Evolutionary conservation across 2,329 filamentous ascomycete species (phyloP).

Genomic region (Periconia digitata): DNA sequence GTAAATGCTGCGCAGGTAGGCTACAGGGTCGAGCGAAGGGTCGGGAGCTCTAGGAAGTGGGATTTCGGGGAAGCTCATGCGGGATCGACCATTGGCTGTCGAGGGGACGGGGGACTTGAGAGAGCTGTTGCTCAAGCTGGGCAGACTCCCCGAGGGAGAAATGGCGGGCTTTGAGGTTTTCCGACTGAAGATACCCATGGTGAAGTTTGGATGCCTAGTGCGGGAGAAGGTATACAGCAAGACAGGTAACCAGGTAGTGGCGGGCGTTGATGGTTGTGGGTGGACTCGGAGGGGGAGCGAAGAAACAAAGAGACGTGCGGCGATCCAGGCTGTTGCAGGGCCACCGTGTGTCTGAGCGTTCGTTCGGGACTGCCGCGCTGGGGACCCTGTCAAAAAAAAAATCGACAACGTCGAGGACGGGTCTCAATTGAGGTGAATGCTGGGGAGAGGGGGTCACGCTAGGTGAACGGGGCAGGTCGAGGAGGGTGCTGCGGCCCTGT

Average conservation of each 20-base stretch:
- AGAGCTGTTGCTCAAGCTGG: conserved; percentile 51
- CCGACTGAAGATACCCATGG: conserved; percentile 57
- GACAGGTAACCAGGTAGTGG: background rate
- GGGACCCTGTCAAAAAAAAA: background rate
- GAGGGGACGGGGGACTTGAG: conserved; percentile 53
- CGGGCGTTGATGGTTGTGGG: conserved; percentile 1
- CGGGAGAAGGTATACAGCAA: background rate
- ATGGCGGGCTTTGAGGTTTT: conserved; percentile 48
- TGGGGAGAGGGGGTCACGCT: background rate
- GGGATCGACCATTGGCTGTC: conserved; percentile 39
- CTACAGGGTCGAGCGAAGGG: conserved; percentile 82
- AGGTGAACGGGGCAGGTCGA: no score
- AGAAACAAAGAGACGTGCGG: conserved; percentile 3
- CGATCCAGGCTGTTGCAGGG: background rate
- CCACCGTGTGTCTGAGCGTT: background rate
- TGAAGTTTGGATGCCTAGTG: conserved; percentile 10
- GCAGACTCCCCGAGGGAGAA: conserved; percentile 40
- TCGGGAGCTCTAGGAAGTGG: conserved; percentile 84
- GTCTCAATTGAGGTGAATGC: background rate
- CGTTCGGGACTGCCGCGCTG: background rate
- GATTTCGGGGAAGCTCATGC: conserved; percentile 66
- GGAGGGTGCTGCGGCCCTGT: no score
- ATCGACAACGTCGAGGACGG: background rate
- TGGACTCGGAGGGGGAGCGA: conserved; percentile 1
- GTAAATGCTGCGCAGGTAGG: conserved; percentile 86